Evolutionary conservation across 768 basidiomycete species (phyloP), one percentile per base, ranked within the genome.

Genomic region (Rhodotorula kratochvilovae): DNA sequence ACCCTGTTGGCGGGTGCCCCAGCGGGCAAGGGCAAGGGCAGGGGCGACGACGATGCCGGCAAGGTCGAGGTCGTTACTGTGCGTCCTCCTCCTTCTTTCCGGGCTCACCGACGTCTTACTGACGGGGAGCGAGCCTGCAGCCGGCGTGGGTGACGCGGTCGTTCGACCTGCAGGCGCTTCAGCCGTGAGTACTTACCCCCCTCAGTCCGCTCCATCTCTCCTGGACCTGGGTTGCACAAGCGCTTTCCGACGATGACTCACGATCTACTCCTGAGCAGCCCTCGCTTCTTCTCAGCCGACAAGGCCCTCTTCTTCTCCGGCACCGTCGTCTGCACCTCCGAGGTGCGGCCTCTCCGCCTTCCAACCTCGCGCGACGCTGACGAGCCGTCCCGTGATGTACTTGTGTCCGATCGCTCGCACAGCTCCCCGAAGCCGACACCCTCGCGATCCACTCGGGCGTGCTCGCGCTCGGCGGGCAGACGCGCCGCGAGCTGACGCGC

Each of bases 231-330:
- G n/a, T n/a, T n/a, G n/a, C n/a, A n/a, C n/a, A n/a, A n/a, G n/a
- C 2, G 33, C 51, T 11, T 36, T 33, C 25, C 35, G n/a, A 15
- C 63, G 13, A 6, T 2, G 0, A 10, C 48, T 43, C 25, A 50
- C 11, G 4, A 8, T n/a, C 31, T 19, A 23, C 33, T 1, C 48
- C 15, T 36, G 5, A 5, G 6, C 63, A 76, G 75, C 5, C 61
- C 76, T 7, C 66, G 63, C 21, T 86, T 83, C 77, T 93, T 87
- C 81, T 93, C 91, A 4, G 83, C 90, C 5, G 87, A 92, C 78
- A 89, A 90, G 1, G 79, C 84, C 1, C 86, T 87, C 83, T 84
- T 92, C 59, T 94, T 95, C 81, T 93, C 91, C 13, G 90, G 90
- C 3, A 83, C 93, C 29, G 85, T 89, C 17, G 89, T 87, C 0